phyloP scores from a whole-genome alignment of 129 eudicot species.

The Artemisia tridentata region DNA sequence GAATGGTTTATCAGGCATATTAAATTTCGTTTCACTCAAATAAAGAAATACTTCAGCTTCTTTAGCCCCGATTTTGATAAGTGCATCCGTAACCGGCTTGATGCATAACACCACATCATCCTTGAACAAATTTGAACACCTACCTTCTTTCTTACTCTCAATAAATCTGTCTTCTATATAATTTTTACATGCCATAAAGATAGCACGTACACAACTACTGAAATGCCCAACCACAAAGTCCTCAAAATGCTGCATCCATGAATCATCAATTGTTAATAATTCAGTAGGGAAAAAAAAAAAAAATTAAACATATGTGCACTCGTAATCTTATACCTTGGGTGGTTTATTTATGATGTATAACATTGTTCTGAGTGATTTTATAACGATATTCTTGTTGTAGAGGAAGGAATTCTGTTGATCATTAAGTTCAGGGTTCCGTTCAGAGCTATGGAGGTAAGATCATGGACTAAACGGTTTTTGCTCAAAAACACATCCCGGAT shows the following conservation, averaged over 20 bases:
- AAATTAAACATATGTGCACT: background rate
- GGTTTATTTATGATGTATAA: conserved; percentile 47
- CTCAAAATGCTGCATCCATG: conserved; percentile 58
- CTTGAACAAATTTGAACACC: conserved; percentile 49
- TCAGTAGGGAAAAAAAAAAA: background rate
- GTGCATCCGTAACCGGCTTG: conserved; percentile 39
- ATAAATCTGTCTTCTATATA: conserved; percentile 64
- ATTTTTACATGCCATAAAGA: conserved; percentile 65
- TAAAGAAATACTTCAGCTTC: conserved; percentile 49
- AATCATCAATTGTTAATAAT: background rate
- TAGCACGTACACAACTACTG: conserved; percentile 42
- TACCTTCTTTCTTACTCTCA: conserved; percentile 42
- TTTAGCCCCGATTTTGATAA: conserved; percentile 48
- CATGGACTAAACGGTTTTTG: conserved; percentile 62
- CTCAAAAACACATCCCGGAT: conserved; percentile 72
- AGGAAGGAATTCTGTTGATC: conserved; percentile 33
- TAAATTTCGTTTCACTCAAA: conserved; percentile 20
- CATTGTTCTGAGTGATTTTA: conserved; percentile 58
- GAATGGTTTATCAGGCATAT: too few species aligned
- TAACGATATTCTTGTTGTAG: conserved; percentile 53
- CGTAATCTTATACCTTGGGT: conserved; percentile 54
- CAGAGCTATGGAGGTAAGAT: background rate
- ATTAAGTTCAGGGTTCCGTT: conserved; percentile 24
- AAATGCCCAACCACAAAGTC: conserved; percentile 74
- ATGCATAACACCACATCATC: conserved; percentile 32